A percentile compares a stretch with the other conserved stretches of the same genome.
Conservation (phyloP, 1,139 yeast species). For the Sugiyamaella neomexicana region DNA sequence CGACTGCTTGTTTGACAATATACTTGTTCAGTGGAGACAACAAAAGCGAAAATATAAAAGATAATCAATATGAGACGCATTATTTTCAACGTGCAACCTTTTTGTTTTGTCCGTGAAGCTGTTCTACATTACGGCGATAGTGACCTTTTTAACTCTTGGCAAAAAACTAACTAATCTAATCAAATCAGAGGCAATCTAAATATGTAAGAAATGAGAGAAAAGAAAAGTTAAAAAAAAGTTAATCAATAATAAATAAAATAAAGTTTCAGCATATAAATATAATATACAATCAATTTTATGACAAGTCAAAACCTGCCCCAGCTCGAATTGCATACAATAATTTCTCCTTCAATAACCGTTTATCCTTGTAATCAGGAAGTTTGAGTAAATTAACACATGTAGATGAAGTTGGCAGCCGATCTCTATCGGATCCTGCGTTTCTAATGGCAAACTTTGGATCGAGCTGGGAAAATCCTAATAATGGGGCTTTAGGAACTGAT, state of each 20-base stretch:
- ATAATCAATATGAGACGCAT: neutral
- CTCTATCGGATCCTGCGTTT: conserved; percentile 54
- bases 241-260: conserved; percentile 3
- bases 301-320: conserved; percentile 84
- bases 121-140: neutral
- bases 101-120: neutral
- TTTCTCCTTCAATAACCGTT: conserved; percentile 57
- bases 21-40: neutral
- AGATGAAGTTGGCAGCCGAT: conserved; percentile 83
- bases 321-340: conserved; percentile 74
- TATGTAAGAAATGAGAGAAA: neutral
- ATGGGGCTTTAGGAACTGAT: conserved; percentile 87
- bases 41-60: neutral
- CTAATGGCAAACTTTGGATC: conserved; percentile 80
- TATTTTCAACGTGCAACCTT: neutral
- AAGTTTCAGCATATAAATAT: neutral
- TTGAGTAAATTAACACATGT: conserved; percentile 89
- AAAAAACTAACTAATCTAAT: neutral
- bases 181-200: neutral
- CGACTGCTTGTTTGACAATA: neutral
- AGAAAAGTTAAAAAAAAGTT: neutral
- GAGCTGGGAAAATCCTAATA: conserved; percentile 76
- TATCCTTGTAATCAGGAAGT: conserved; percentile 76
- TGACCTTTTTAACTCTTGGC: neutral
- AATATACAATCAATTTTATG: conserved; percentile 38